These are phyloP conservation scores for Nitzschia sp. DNA, from an alignment of 108 stramenopile genomes.

Conservation along the genomic window DNA sequence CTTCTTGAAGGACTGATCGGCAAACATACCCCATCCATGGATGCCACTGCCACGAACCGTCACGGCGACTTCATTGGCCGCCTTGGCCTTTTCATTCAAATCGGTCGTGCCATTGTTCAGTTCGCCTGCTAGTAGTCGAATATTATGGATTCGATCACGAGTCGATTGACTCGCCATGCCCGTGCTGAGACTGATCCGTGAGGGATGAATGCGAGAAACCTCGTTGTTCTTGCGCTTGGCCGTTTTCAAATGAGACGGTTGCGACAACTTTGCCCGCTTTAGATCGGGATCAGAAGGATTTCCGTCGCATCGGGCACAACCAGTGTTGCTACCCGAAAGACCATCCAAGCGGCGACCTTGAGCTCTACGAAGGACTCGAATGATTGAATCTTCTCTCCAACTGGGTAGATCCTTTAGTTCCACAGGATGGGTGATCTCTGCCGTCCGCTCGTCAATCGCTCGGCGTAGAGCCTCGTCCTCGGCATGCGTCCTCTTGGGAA, in stretches of 20 bases:
- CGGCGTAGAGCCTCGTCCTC: conserved; percentile 67
- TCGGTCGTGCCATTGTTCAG: conserved; percentile 19
- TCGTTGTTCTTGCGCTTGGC: conserved; percentile 44
- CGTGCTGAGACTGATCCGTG: conserved; percentile 62
- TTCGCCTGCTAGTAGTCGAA: background rate
- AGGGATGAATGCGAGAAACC: conserved; percentile 50
- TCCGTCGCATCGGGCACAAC: conserved; percentile 78
- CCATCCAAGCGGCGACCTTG: conserved; percentile 73
- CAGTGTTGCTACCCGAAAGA: conserved; percentile 52
- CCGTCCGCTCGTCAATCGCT: conserved; percentile 48
- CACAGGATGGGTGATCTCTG: conserved; percentile 44
- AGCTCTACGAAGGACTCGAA: conserved; percentile 61
- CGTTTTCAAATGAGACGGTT: conserved; percentile 39
- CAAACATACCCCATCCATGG: conserved; percentile 86
- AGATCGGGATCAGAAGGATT: conserved; percentile 51
- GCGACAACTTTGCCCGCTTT: conserved; percentile 42
- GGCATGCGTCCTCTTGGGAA: conserved; percentile 40
- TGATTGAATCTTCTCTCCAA: conserved; percentile 68
- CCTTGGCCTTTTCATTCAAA: conserved; percentile 27
- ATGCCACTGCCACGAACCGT: conserved; percentile 67
- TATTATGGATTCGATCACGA: conserved; percentile 27
- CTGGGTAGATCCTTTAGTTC: conserved; percentile 59
- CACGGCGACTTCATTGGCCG: conserved; percentile 51
- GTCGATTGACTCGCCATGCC: conserved; percentile 62
- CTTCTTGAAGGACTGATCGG: conserved; percentile 69